A percentile compares a stretch with the other conserved stretches of the same genome.
These are phyloP conservation scores for Hypomontagnella monticulosa DNA, from an alignment of 495 filamentous ascomycete genomes.

Conservation along the genomic window DNA sequence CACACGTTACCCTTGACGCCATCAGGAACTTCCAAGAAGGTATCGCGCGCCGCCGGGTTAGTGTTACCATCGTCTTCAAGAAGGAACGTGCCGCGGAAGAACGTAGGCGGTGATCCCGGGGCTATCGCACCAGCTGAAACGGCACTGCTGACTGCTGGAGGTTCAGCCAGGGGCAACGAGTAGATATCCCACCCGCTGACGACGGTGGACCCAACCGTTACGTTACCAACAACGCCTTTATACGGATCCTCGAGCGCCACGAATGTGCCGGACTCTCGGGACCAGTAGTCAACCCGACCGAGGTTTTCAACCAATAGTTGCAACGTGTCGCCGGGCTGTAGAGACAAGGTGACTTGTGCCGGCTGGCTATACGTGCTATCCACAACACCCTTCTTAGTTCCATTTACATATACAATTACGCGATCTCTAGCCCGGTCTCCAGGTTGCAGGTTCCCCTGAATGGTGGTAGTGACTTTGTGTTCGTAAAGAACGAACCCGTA, in stretches of 20 bases:
- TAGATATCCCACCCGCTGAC: slow-evolving; percentile 54
- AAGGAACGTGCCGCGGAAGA: slow-evolving; percentile 52
- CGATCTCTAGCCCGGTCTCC: slow-evolving; percentile 56
- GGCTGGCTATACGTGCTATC: slow-evolving; percentile 55
- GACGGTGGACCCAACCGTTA: slow-evolving; percentile 48
- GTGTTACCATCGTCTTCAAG: slow-evolving; percentile 15
- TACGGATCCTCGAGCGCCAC: slow-evolving; percentile 52
- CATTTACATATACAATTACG: slow-evolving; percentile 58
- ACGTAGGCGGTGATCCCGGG: slow-evolving; percentile 46
- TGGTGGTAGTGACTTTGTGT: slow-evolving; percentile 40
- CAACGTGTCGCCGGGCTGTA: slow-evolving; percentile 51
- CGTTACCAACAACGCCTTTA: slow-evolving; percentile 58
- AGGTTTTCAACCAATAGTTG: slow-evolving; percentile 59
- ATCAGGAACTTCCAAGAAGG: slow-evolving; percentile 53
- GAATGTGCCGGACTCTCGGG: slow-evolving; percentile 44
- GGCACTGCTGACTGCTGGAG: slow-evolving; percentile 11
- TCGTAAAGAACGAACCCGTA: slow-evolving; percentile 56
- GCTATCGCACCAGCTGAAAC: background rate
- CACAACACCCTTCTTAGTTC: slow-evolving; percentile 50
- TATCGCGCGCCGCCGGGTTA: slow-evolving; percentile 47
- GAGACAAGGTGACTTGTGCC: slow-evolving; percentile 41
- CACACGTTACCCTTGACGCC: slow-evolving; percentile 58
- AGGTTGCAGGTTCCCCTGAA: slow-evolving; percentile 46
- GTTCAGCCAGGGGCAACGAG: slow-evolving; percentile 46
- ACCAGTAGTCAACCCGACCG: slow-evolving; percentile 57